A percentile compares a stretch with the other conserved stretches of the same genome.
Conservation (phyloP, 352 stramenopile species). For the Phytophthora ramorum region DNA sequence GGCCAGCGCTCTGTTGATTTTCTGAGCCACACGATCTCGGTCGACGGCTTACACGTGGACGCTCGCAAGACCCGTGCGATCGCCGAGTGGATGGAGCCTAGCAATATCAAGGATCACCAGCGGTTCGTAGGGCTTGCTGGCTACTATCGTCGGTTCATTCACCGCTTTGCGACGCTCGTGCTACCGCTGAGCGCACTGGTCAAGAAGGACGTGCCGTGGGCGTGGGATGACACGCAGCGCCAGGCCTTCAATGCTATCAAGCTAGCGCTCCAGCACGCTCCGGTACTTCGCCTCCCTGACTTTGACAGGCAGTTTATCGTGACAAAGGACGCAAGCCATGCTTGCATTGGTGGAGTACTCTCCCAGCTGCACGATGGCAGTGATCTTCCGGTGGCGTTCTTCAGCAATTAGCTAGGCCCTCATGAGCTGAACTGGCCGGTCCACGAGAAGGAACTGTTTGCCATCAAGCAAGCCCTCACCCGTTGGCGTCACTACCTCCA, state of each 20-base stretch:
- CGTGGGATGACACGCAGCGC: neutral
- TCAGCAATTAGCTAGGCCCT: slow-evolving; percentile 31
- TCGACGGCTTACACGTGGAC: slow-evolving; percentile 28
- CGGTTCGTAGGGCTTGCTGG: slow-evolving; percentile 32
- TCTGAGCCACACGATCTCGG: slow-evolving; percentile 29
- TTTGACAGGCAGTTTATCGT: slow-evolving; percentile 41
- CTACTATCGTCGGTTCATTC: slow-evolving; percentile 37
- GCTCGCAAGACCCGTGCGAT: slow-evolving; percentile 29
- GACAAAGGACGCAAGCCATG: slow-evolving; percentile 39
- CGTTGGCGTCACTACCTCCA: slow-evolving; percentile 11
- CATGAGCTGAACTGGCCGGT: slow-evolving; percentile 6
- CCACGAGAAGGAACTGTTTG: slow-evolving; percentile 2
- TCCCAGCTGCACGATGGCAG: neutral
- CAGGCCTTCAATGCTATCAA: slow-evolving; percentile 24
- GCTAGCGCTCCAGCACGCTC: slow-evolving; percentile 29
- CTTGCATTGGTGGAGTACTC: slow-evolving; percentile 6
- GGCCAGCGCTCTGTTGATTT: slow-evolving; percentile 25
- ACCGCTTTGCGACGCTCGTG: slow-evolving; percentile 14
- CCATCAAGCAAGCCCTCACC: neutral
- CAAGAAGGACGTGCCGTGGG: neutral
- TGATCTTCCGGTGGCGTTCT: slow-evolving; percentile 38
- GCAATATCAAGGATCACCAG: slow-evolving; percentile 17
- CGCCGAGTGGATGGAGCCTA: slow-evolving; percentile 9
- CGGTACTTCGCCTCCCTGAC: slow-evolving; percentile 36
- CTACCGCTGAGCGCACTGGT: slow-evolving; percentile 7